phyloP scores from a whole-genome alignment of 768 basidiomycete species.

The Trametes coccinea region DNA sequence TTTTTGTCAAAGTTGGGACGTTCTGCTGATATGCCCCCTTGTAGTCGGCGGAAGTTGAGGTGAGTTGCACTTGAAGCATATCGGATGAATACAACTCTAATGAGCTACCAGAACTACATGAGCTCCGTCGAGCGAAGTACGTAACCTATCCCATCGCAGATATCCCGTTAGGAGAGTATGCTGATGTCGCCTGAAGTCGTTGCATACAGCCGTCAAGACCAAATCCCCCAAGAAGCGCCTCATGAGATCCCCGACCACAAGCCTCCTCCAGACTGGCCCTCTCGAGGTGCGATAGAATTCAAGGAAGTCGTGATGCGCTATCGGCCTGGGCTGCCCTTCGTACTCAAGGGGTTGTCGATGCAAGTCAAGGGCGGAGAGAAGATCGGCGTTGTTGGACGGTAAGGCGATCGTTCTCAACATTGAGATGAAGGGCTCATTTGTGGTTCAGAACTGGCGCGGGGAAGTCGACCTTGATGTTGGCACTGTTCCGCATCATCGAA shows the following conservation, averaged over 20 bases:
- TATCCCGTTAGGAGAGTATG: background rate
- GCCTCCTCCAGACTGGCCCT: constrained; percentile 65
- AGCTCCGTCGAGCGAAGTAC: constrained; percentile 62
- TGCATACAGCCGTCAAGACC: constrained; percentile 51
- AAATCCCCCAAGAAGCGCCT: constrained; percentile 64
- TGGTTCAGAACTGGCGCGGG: constrained; percentile 51
- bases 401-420: background rate
- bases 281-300: constrained; percentile 59
- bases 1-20: too few species aligned
- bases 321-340: constrained; percentile 68
- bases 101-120: constrained; percentile 52
- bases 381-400: constrained; percentile 73
- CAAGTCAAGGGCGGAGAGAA: constrained; percentile 68
- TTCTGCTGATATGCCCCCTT: too few species aligned
- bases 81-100: background rate
- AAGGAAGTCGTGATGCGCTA: constrained; percentile 62
- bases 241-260: constrained; percentile 57
- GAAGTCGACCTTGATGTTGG: constrained; percentile 62
- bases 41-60: constrained; percentile 62
- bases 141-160: background rate
- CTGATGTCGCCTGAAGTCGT: constrained; percentile 38
- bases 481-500: constrained; percentile 71
- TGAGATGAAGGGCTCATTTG: background rate
- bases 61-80: constrained; percentile 23
- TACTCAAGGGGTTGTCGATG: constrained; percentile 64